Evolutionary conservation across 2,329 filamentous ascomycete genomes (phyloP), one percentile per base, ranked within the genome.

Genomic region (Neurospora sp.): DNA sequence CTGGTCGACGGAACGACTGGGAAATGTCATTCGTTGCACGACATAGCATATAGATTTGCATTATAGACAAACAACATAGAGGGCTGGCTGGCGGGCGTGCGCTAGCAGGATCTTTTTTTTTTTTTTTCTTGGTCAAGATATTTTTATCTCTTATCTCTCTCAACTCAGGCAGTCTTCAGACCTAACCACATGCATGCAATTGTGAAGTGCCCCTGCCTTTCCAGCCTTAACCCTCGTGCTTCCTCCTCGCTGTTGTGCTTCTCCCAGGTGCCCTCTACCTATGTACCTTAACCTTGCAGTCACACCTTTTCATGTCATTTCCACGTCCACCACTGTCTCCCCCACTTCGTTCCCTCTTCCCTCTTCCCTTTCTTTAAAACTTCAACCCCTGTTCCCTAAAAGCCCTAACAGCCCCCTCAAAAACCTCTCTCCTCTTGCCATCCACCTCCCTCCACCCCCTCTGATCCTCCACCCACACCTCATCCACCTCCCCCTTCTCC

Each of bases 401-500:
- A 4, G 8, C 40, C 40, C 4, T 19, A 33, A 33, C 28, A 33
- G 28, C 4, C 28, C 28, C n/a, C 42, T 43, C 42, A 43, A 43
- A 43, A n/a, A 43, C 42, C 42, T 43, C 42, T 2, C n/a, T 19
- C n/a, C 42, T 43, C 42, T 11, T 43, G n/a, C 4, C 42, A 19
- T 43, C 42, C n/a, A 43, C 42, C 42, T 43, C 42, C 42, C 9
- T 19, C 42, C 42, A 43, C n/a, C n/a, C 42, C n/a, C 9, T 19
- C 9, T 43, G 42, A 2, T 11, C 17, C 15, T 74, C 46, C 2
- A 39, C 67, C 10, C 69, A 71, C n/a, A 71, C 66, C 66, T 39
- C 66, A 13, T 73, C 68, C 43, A 58, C 69, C 72, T 77, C 75
- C 38, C 77, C 73, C 33, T 77, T 75, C 66, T 85, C 79, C 66